Base-by-base conservation (phyloP, 2,329 filamentous ascomycete genomes). In the Sporothrix brunneoviolacea region DNA sequence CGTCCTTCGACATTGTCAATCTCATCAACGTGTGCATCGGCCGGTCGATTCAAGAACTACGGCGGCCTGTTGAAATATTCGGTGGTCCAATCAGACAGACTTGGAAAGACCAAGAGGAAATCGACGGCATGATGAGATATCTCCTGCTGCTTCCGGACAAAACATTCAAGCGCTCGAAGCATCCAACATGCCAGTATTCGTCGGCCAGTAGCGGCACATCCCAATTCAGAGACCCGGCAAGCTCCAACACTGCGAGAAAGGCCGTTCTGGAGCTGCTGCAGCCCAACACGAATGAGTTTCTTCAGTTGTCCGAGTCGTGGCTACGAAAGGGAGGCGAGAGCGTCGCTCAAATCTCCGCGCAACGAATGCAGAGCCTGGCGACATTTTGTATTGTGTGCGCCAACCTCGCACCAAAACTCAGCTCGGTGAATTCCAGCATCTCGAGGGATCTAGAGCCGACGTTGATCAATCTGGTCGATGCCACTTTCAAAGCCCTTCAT, bases 1-100 rank as follows among this genome's bases (percentile, higher is more conserved):
- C 77, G 15, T 80, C 86, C 4, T 62, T 76, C 28, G 80, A 90
- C 56, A 65, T 95, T 19, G 68, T 86, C 33, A 81, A 80, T 56
- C 68, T 95, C 4, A 64, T 95, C n/a, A 71, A 80, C 54, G 75
- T 77, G 15, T 88, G 86, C 59, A 82, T 85, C 33, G 86, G 87
- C 9, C 59, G 65, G 28, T 58, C 65, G 4, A 58, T 62, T 6
- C 53, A 75, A 16, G 50, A 59, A 4, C 59, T 67, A 41, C 54
- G 59, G 8, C 54, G 53, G 2, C 60, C 64, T 3, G 62, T 68
- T 13, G 61, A 67, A 27, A 62, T 68, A 2, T 72, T 73, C n/a
- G 73, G 74, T 7, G 74, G 75, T 0, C 57, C 68, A 2, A 67
- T 81, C 36, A 66, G 68, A 9, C 74, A 79, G 51, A 68, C 72